phyloP scores from a whole-genome alignment of 805 yeast species.

The Starmerella powellii region DNA sequence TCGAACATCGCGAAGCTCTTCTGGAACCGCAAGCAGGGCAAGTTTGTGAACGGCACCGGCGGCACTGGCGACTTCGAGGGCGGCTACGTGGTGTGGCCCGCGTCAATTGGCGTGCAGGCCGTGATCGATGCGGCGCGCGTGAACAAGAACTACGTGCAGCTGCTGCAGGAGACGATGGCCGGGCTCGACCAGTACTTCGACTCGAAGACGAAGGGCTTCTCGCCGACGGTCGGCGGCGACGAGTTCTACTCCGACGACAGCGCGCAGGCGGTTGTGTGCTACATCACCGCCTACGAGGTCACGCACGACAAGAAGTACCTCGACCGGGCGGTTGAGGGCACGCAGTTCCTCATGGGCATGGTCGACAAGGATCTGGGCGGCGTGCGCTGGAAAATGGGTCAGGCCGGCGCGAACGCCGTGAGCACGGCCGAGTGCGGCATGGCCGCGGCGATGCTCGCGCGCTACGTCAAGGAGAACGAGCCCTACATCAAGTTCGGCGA shows the following conservation, averaged over 20 bases:
- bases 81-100: slow-evolving; percentile 54
- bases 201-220: slow-evolving; percentile 41
- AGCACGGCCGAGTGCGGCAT: slow-evolving; percentile 58
- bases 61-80: slow-evolving; percentile 41
- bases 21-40: slow-evolving; percentile 22
- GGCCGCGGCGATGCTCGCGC: slow-evolving; percentile 46
- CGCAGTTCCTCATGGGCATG: slow-evolving; percentile 53
- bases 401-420: slow-evolving; percentile 50
- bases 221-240: slow-evolving; percentile 50
- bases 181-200: slow-evolving; percentile 43
- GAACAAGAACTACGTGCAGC: slow-evolving; percentile 40
- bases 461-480: slow-evolving; percentile 34
- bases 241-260: slow-evolving; percentile 66
- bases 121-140: slow-evolving; percentile 49
- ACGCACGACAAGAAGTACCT: slow-evolving; percentile 44
- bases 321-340: slow-evolving; percentile 46
- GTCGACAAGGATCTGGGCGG: slow-evolving; percentile 45
- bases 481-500: slow-evolving; percentile 47
- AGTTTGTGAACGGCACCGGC: slow-evolving; percentile 24
- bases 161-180: slow-evolving; percentile 41
- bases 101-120: slow-evolving; percentile 54
- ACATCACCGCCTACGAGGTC: slow-evolving; percentile 55
- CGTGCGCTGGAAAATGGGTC: slow-evolving; percentile 52
- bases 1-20: slow-evolving; percentile 20
- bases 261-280: slow-evolving; percentile 58